Evolutionary conservation across 768 basidiomycete species (phyloP).

Genomic region (Calocybe cyanea): DNA sequence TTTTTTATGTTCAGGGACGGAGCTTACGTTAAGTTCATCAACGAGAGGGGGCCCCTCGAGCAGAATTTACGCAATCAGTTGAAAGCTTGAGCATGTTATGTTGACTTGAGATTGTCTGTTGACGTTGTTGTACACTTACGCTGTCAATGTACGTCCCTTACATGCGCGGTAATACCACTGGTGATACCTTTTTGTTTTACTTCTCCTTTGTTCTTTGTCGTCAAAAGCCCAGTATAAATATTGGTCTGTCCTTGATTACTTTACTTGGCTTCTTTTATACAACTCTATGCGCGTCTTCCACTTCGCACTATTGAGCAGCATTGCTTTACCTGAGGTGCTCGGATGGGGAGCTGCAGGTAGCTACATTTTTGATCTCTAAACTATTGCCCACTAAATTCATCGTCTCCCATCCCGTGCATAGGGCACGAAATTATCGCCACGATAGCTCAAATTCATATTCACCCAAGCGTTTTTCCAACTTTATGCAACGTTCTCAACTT

Average conservation of each 20-base stretch:
- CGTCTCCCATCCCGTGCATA: slow-evolving; percentile 16
- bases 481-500: slow-evolving; percentile 71
- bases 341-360: slow-evolving; percentile 43
- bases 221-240: neutral
- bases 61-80: slow-evolving; percentile 82
- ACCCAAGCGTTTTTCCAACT: slow-evolving; percentile 61
- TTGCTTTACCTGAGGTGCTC: slow-evolving; percentile 12
- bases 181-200: neutral
- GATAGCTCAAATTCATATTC: slow-evolving; percentile 88
- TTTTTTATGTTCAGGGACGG: slow-evolving; percentile 68
- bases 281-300: slow-evolving; percentile 11
- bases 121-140: too few species aligned
- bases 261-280: neutral
- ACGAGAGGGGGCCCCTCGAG: slow-evolving; percentile 82
- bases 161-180: too few species aligned
- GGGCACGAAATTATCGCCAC: slow-evolving; percentile 94
- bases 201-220: neutral
- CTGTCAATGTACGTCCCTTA: too few species aligned
- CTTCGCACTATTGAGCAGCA: neutral
- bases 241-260: too few species aligned
- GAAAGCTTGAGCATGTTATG: slow-evolving; percentile 66
- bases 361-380: slow-evolving; percentile 3
- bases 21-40: slow-evolving; percentile 92
- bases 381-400: neutral
- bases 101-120: too few species aligned